A percentile compares a stretch with the other conserved stretches of the same genome.
phyloP scores from a whole-genome alignment of 257 asterid genomes.

The Osmanthus fragrans region DNA sequence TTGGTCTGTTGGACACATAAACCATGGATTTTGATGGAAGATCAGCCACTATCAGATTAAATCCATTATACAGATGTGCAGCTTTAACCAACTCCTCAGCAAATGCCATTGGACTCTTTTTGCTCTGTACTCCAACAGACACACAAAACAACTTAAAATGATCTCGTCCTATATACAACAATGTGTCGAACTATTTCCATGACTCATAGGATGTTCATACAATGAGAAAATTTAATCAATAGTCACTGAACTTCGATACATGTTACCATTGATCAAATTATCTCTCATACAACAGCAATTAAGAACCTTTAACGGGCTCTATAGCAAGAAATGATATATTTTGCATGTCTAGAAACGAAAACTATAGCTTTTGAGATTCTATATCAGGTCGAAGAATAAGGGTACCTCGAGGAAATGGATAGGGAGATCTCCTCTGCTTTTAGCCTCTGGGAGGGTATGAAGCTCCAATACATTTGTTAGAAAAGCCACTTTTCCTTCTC shows the following conservation, averaged over 20 bases:
- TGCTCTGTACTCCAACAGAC: too few relatives aligned
- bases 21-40: slow-evolving; percentile 50
- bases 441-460: slow-evolving; percentile 52
- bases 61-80: slow-evolving; percentile 64
- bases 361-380: background rate
- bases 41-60: slow-evolving; percentile 66
- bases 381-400: background rate
- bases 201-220: too few relatives aligned
- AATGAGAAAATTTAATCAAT: too few relatives aligned
- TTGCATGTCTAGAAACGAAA: background rate
- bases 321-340: too few relatives aligned
- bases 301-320: too few relatives aligned
- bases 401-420: slow-evolving; percentile 58
- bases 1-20: slow-evolving; percentile 65
- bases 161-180: too few relatives aligned
- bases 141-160: too few relatives aligned
- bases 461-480: slow-evolving; percentile 69
- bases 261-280: too few relatives aligned
- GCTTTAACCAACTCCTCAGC: slow-evolving; percentile 54
- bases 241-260: too few relatives aligned
- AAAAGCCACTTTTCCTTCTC: slow-evolving; percentile 56
- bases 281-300: too few relatives aligned
- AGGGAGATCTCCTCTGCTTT: slow-evolving; percentile 66
- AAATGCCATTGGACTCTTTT: slow-evolving; percentile 30
- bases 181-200: too few relatives aligned